A percentile compares a stretch with the other conserved stretches of the same genome.
phyloP scores from a whole-genome alignment of 75 land plant genomes.

The Selaginella moellendorffii region DNA sequence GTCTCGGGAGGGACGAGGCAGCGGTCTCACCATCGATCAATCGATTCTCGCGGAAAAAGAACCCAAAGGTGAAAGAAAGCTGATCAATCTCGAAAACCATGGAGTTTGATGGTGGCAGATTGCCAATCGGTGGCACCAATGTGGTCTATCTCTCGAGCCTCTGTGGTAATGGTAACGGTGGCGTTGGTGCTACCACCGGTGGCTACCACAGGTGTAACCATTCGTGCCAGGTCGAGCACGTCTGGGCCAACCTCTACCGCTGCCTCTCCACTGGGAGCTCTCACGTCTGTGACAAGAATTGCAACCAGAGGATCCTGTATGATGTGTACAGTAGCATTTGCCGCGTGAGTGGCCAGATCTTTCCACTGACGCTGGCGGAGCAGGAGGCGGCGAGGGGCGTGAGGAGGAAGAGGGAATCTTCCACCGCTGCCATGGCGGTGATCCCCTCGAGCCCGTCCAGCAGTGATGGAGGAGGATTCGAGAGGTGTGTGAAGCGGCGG shows the following conservation, averaged over 20 bases:
- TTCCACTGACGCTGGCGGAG: slow-evolving; percentile 46
- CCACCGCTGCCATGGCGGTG: no score
- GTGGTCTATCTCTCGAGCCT: slow-evolving; percentile 65
- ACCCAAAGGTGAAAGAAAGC: no score
- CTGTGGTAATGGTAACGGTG: slow-evolving; percentile 33
- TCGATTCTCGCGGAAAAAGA: no score
- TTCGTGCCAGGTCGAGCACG: slow-evolving; percentile 57
- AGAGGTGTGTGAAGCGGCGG: not conserved
- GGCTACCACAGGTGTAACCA: slow-evolving; percentile 58
- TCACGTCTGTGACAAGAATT: slow-evolving; percentile 87
- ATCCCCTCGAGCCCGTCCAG: no score
- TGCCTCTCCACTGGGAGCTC: slow-evolving; percentile 63
- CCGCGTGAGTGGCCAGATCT: slow-evolving; percentile 54
- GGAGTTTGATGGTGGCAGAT: not conserved
- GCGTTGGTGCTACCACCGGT: no score
- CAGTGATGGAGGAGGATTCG: not conserved
- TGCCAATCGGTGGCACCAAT: slow-evolving; percentile 11
- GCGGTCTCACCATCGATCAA: no score
- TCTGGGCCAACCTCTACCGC: slow-evolving; percentile 72
- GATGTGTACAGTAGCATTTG: slow-evolving; percentile 76
- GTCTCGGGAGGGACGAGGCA: no score
- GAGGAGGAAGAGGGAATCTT: not conserved
- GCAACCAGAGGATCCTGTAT: slow-evolving; percentile 78
- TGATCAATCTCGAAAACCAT: no score
- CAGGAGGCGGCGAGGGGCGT: slow-evolving; percentile 25